These are phyloP conservation scores for Penicillium sp. DNA, from an alignment of 2,329 filamentous ascomycete species.

Conservation along the genomic window DNA sequence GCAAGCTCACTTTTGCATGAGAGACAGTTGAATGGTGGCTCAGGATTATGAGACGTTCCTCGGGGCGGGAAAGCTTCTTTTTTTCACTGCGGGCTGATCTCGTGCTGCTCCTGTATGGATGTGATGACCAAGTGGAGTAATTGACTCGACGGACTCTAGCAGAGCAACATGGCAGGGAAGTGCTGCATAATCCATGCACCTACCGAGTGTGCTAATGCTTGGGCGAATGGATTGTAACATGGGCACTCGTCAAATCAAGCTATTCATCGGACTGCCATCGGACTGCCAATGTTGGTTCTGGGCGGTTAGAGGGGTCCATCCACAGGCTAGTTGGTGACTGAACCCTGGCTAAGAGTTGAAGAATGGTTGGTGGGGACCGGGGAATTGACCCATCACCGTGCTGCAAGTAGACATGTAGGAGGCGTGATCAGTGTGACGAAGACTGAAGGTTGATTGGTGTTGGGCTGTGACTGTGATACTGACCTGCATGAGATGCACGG, in stretches of 20 bases:
- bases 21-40: conserved; percentile 3
- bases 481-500: conserved; percentile 27
- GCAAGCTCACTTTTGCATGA: conserved; percentile 20
- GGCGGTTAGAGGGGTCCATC: conserved; percentile 24
- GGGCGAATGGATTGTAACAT: neutral
- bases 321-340: conserved; percentile 16
- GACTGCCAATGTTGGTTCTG: neutral
- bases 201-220: conserved; percentile 4
- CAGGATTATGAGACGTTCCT: neutral
- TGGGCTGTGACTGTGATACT: conserved; percentile 34
- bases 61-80: conserved; percentile 25
- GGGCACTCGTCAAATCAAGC: conserved; percentile 19
- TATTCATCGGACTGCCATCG: neutral
- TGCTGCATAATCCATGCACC: conserved; percentile 6
- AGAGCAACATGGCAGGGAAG: conserved; percentile 1
- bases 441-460: conserved; percentile 23
- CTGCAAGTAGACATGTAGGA: conserved; percentile 10
- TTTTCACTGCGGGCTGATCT: conserved; percentile 19
- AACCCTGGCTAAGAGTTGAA: neutral
- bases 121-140: conserved; percentile 16
- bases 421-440: conserved; percentile 23
- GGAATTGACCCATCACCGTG: conserved; percentile 6
- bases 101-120: conserved; percentile 6
- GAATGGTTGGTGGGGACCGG: conserved; percentile 11
- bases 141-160: neutral